Evolutionary conservation across 2,329 filamentous ascomycete species (phyloP).

Genomic region (Scytalidium lignicola): DNA sequence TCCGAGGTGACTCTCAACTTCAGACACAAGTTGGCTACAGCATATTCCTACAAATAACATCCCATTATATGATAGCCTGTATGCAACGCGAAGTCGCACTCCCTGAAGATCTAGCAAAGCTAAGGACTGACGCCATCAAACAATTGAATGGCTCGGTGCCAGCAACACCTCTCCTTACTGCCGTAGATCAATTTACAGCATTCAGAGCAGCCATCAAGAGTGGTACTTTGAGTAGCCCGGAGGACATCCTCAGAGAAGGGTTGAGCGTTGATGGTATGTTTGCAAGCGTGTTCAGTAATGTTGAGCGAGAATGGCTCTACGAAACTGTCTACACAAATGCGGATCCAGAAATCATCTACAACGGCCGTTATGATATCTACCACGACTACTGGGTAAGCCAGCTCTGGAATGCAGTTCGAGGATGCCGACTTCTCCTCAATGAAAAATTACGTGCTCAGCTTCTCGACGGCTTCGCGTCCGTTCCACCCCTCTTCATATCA

Average conservation of each 20-base stretch:
- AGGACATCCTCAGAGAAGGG: constrained; percentile 7
- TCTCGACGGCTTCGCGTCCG: constrained; percentile 2
- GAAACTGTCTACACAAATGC: constrained; percentile 14
- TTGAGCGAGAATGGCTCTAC: constrained; percentile 18
- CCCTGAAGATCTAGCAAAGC: constrained; percentile 40
- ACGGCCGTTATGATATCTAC: constrained; percentile 22
- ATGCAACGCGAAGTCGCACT: constrained; percentile 44
- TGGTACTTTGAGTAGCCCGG: constrained; percentile 1
- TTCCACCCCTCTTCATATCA: constrained; percentile 5
- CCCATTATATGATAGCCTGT: constrained; percentile 47
- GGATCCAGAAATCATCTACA: constrained; percentile 14
- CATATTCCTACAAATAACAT: constrained; percentile 49
- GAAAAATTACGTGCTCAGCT: constrained; percentile 10
- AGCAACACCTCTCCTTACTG: constrained; percentile 1
- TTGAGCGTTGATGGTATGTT: constrained; percentile 7
- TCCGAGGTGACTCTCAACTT: constrained; percentile 43
- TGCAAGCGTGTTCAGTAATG: background rate
- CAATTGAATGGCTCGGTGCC: constrained; percentile 7
- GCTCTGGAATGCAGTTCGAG: constrained; percentile 21
- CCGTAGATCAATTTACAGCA: constrained; percentile 10
- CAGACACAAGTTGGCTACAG: constrained; percentile 39
- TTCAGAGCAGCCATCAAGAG: constrained; percentile 9
- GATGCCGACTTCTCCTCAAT: constrained; percentile 16
- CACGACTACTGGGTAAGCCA: constrained; percentile 19
- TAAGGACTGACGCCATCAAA: constrained; percentile 37